Evolutionary conservation across 2,329 filamentous ascomycete genomes (phyloP), one percentile per base, ranked within the genome.

Genomic region (Peltaster fructicola): DNA sequence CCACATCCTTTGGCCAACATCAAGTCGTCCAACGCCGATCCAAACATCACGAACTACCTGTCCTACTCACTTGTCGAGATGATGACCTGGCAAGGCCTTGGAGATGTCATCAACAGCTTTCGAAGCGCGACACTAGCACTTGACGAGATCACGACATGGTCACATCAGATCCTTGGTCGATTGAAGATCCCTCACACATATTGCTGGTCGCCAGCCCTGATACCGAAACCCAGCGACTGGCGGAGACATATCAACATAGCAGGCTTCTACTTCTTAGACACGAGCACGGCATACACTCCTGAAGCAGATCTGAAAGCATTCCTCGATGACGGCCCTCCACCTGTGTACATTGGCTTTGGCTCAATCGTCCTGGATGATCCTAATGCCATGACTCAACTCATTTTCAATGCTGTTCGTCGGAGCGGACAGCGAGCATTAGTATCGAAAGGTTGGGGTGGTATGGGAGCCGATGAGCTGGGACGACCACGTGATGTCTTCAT

Each of bases 11-110:
- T 85, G 24, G 76, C 77, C 7, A 80, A 70, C 41, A 73, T 85
- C 47, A 77, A 73, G 41, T 64, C 63, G 31, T 69, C 64, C 9
- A 79, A 80, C 34, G 65, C 80, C 6, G 74, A 82, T 38, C 59
- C 65, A 2, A 68, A 67, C 11, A 78, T 79, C 42, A 69, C 73
- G 8, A 88, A 85, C 47, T 81, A 79, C 43, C 79, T 85, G 45
- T 75, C 68, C 2, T 88, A 84, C 43, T 71, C 75, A 0, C 52
- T 85, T 17, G 75, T 85, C 2, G 78, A 85, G 44, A 74, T 80
- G 34, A 79, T 85, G 57, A 62, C 57, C 10, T 63, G 58, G 58
- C 58, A 61, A 37, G 58, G 62, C 0, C 58, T 85, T 1, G 78
- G 78, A 3, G 78, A 84, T 44, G 53, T 85, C 14, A 65, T 85